Evolutionary conservation across 2,329 filamentous ascomycete genomes (phyloP).

Genomic region (Paecilomyces sp.): DNA sequence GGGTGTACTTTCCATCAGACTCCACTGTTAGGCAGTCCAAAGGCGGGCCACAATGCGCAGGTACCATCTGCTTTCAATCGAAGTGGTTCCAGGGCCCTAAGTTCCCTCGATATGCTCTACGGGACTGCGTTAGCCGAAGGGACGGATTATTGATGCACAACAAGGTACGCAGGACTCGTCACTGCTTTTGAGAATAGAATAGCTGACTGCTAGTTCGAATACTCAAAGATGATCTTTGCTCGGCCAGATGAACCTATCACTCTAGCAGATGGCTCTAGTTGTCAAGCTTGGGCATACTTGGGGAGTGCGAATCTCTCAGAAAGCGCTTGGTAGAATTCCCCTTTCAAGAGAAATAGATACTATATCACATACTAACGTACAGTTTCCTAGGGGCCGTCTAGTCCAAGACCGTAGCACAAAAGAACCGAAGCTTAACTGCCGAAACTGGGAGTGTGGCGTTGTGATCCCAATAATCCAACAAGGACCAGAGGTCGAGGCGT

Average conservation of each 20-base stretch:
- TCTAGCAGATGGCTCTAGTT: conserved; percentile 15
- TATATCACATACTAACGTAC: background rate
- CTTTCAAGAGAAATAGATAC: background rate
- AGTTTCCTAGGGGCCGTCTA: conserved; percentile 62
- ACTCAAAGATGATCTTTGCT: conserved; percentile 24
- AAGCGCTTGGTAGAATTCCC: conserved; percentile 67
- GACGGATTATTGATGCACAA: conserved; percentile 76
- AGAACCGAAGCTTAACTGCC: conserved; percentile 67
- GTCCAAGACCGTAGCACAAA: conserved; percentile 62
- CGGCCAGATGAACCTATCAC: conserved; percentile 18
- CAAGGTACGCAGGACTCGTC: conserved; percentile 54
- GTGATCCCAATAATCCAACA: conserved; percentile 52
- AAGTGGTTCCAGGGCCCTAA: conserved; percentile 62
- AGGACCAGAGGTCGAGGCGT: conserved; percentile 8
- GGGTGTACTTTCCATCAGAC: conserved; percentile 73
- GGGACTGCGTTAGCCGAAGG: conserved; percentile 67
- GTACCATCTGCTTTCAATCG: conserved; percentile 72
- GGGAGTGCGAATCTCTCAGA: conserved; percentile 91
- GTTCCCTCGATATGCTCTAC: conserved; percentile 67
- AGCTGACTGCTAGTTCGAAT: conserved; percentile 3
- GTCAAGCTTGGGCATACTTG: conserved; percentile 69
- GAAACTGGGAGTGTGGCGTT: conserved; percentile 96
- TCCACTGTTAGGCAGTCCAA: conserved; percentile 60
- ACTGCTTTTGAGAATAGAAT: background rate
- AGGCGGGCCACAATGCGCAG: conserved; percentile 58